Evolutionary conservation across 2,329 filamentous ascomycete genomes (phyloP), one percentile per base, ranked within the genome.

Genomic region (Pseudonectria buxi): DNA sequence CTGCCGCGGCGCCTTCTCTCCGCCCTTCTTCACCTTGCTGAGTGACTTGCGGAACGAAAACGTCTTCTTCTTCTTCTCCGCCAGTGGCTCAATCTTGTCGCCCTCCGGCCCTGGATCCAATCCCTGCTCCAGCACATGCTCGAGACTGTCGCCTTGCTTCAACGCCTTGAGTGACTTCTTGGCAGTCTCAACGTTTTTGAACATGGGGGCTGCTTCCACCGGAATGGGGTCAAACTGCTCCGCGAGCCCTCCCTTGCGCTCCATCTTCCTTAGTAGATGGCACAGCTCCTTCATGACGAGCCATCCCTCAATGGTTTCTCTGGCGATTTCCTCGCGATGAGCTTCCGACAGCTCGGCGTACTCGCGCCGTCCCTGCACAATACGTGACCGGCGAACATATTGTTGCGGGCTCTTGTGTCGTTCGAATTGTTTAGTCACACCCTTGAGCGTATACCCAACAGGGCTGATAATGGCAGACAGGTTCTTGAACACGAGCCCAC

Each of bases 401-500:
- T 63, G 63, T 2, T 68, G 64, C 0, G 77, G 76, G 41, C 72
- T 69, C 36, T 67, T 67, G 9, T 64, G 57, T 25, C 77, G 71
- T 41, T 71, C 63, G 2, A 68, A 57, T 51, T 84, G 74, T 45
- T 80, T 81, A 24, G 75, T 68, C 0, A 81, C 53, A 0, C 81
- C 81, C 50, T 83, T 81, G 43, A 81, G 64, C 0, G 74, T 69
- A 46, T 78, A 84, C 0, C 76, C 78, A 3, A 77, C 46, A 0
- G 77, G 76, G 0, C 78, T 76, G 2, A 80, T 53, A 2, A 81
- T 38, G 6, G 79, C 81, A 0, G 78, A 68, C 6, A 82, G 65
- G 33, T 80, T 72, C 54, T 84, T 84, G 18, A 83, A 64, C 3
- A 83, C 66, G 15, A 83, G 70, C 0, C 80, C 78, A 2, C 71